Evolutionary conservation across 2,329 filamentous ascomycete species (phyloP).

Genomic region (Pseudohalonectria lignicola): DNA sequence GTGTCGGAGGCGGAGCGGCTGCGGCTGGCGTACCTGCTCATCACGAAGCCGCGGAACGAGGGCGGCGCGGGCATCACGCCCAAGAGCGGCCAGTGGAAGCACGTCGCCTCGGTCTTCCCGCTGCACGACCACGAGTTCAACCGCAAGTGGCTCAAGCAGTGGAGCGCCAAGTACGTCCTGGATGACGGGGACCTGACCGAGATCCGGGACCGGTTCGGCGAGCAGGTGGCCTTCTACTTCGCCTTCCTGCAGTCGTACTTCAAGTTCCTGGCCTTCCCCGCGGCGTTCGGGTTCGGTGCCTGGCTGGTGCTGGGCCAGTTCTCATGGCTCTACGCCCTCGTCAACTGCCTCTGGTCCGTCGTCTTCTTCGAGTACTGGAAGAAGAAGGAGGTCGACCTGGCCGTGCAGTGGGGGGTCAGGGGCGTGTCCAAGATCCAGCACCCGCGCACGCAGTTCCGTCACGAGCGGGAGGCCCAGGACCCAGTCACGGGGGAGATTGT

Average conservation of each 20-base stretch:
- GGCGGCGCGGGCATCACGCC: constrained; percentile 64
- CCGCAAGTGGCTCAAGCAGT: constrained; percentile 61
- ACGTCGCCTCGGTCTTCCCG: constrained; percentile 64
- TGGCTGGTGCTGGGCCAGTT: constrained; percentile 61
- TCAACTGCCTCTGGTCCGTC: constrained; percentile 59
- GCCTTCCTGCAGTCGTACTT: constrained; percentile 74
- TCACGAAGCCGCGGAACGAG: constrained; percentile 60
- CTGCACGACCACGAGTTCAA: constrained; percentile 71
- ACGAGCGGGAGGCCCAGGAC: constrained; percentile 68
- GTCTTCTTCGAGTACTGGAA: constrained; percentile 76
- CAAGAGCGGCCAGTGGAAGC: constrained; percentile 55
- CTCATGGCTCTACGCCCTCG: constrained; percentile 56
- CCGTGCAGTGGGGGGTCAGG: constrained; percentile 61
- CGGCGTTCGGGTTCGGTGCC: constrained; percentile 53
- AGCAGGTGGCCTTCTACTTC: constrained; percentile 69
- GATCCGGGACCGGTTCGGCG: constrained; percentile 55
- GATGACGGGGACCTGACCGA: constrained; percentile 56
- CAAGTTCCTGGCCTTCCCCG: constrained; percentile 58
- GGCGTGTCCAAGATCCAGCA: constrained; percentile 57
- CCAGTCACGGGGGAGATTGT: constrained; percentile 71
- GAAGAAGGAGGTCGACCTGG: constrained; percentile 59
- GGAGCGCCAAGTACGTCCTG: constrained; percentile 61
- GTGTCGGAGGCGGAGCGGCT: constrained; percentile 82
- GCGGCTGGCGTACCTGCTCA: constrained; percentile 76
- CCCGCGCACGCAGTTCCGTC: constrained; percentile 61